These are phyloP conservation scores for Azolla pinnata DNA, from an alignment of 75 land plant species.

Conservation along the genomic window DNA sequence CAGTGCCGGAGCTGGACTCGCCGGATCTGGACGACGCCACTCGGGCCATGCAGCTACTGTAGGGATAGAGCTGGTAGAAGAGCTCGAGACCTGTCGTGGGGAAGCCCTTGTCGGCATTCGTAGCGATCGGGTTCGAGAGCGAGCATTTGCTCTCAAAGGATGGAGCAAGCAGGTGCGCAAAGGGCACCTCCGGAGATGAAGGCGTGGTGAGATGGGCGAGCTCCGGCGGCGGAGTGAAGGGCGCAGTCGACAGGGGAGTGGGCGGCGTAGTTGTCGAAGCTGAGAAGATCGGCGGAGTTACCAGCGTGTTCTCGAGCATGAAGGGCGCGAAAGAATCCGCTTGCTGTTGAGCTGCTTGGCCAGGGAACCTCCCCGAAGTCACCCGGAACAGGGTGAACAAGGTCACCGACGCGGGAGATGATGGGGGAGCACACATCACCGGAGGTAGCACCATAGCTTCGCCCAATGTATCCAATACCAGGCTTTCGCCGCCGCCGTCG, in stretches of 20 bases:
- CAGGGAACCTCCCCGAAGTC: no score
- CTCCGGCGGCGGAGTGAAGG: constrained; percentile 47
- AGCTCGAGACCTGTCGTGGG: constrained; percentile 19
- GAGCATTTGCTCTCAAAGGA: constrained; percentile 14
- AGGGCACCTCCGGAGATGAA: constrained; percentile 45
- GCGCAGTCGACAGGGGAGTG: constrained; percentile 29
- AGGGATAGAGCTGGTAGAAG: constrained; percentile 38
- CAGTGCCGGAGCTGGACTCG: constrained; percentile 14
- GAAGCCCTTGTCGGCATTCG: constrained; percentile 23
- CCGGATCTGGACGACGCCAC: constrained; percentile 20
- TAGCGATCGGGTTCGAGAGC: constrained; percentile 8
- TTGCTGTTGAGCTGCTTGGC: no score
- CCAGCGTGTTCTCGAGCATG: constrained; percentile 31
- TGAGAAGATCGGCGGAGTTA: constrained; percentile 31
- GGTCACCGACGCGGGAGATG: constrained; percentile 37
- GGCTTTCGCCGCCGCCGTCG: background rate
- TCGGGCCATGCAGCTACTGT: constrained; percentile 34
- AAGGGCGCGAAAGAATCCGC: constrained; percentile 36
- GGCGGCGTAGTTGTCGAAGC: constrained; percentile 30
- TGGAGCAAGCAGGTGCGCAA: constrained; percentile 32
- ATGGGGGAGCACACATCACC: constrained; percentile 31
- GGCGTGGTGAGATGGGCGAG: constrained; percentile 34
- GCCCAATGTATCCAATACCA: background rate
- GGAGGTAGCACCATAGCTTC: background rate
- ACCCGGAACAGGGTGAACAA: constrained; percentile 26